Evolutionary conservation across 345 rosid species (phyloP).

Genomic region (Acer saccharum): DNA sequence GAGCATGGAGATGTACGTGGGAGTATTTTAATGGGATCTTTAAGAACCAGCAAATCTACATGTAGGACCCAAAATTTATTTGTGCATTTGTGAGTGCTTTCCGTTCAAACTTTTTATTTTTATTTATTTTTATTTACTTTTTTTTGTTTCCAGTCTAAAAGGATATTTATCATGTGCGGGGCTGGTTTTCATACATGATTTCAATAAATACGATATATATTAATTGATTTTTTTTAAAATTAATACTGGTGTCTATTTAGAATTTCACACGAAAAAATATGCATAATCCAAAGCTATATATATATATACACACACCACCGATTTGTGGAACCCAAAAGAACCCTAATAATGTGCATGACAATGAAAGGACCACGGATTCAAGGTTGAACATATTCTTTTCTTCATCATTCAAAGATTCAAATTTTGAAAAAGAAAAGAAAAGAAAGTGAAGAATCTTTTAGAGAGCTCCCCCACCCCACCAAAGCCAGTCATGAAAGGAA

Average conservation of each 20-base stretch:
- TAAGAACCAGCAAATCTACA: conserved; percentile 24
- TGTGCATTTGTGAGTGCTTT: conserved; percentile 9
- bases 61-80: conserved; percentile 15
- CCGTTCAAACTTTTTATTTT: background rate
- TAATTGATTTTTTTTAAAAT: too few species aligned
- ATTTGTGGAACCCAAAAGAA: conserved; percentile 13
- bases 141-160: conserved; percentile 32
- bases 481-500: conserved; percentile 24
- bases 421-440: background rate
- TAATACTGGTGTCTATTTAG: too few species aligned
- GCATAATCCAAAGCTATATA: background rate
- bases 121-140: too few species aligned
- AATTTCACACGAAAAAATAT: too few species aligned
- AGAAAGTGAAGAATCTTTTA: conserved; percentile 28
- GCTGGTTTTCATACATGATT: too few species aligned
- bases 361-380: conserved; percentile 25
- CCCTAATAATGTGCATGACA: background rate
- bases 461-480: conserved; percentile 21
- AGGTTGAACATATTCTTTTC: conserved; percentile 10
- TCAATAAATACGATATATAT: too few species aligned
- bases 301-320: conserved; percentile 17
- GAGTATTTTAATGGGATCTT: conserved; percentile 28
- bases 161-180: too few species aligned
- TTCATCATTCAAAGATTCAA: conserved; percentile 29
- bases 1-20: background rate